phyloP scores from a whole-genome alignment of 2,329 filamentous ascomycete genomes.

The Paecilomyces dactylethromorphus region DNA sequence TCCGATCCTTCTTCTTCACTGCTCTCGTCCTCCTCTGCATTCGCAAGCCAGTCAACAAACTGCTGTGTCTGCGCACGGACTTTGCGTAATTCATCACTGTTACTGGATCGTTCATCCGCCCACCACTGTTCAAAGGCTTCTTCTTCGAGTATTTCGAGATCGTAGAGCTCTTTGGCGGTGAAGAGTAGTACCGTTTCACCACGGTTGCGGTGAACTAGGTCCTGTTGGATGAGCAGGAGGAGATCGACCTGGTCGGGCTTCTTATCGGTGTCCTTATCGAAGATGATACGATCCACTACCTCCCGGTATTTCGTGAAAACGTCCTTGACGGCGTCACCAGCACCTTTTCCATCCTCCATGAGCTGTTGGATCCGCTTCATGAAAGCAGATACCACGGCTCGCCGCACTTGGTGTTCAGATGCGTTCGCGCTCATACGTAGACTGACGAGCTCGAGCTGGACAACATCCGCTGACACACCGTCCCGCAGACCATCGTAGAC shows the following conservation, averaged over 20 bases:
- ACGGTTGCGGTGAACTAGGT: conserved; percentile 60
- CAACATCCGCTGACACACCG: conserved; percentile 68
- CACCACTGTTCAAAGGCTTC: conserved; percentile 88
- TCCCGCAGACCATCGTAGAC: conserved; percentile 78
- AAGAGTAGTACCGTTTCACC: conserved; percentile 66
- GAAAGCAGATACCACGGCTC: conserved; percentile 78
- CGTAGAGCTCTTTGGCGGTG: conserved; percentile 76
- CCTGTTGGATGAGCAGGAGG: conserved; percentile 71
- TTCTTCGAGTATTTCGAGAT: conserved; percentile 77
- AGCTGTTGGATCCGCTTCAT: conserved; percentile 74
- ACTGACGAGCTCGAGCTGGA: conserved; percentile 88
- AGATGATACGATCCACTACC: conserved; percentile 53
- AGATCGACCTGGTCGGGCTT: conserved; percentile 78
- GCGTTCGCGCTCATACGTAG: conserved; percentile 88
- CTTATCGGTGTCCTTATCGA: conserved; percentile 45
- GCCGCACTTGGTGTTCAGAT: conserved; percentile 79
- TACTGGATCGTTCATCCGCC: conserved; percentile 63
- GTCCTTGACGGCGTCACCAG: conserved; percentile 58
- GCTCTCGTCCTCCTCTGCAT: conserved; percentile 64
- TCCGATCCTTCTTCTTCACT: conserved; percentile 62
- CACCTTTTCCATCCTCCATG: conserved; percentile 50
- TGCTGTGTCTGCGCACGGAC: conserved; percentile 69
- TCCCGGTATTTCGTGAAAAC: conserved; percentile 60
- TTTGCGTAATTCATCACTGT: conserved; percentile 60
- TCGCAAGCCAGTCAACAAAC: conserved; percentile 77